Evolutionary conservation across 495 filamentous ascomycete species (phyloP).

Genomic region (Rusavskia elegans): DNA sequence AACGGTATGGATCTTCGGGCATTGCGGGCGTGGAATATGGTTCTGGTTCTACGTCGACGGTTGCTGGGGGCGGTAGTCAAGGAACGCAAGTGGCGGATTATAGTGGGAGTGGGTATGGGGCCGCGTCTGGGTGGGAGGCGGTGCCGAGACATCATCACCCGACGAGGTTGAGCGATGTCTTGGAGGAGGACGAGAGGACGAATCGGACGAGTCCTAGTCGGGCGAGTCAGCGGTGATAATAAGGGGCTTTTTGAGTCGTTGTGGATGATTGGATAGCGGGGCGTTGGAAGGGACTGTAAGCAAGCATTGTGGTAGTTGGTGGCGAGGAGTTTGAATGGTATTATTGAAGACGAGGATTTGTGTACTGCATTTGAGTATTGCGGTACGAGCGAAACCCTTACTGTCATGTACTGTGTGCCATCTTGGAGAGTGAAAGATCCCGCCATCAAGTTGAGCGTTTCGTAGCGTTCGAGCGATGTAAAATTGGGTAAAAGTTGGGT

Average conservation of each 20-base stretch:
- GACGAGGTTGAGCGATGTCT: conserved; percentile 82
- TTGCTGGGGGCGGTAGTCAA: background rate
- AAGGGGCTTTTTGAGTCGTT: background rate
- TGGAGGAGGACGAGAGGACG: conserved; percentile 50
- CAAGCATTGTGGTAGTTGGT: too few species aligned
- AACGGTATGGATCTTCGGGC: conserved; percentile 22
- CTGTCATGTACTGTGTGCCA: too few species aligned
- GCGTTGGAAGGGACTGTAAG: too few species aligned
- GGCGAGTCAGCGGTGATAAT: conserved; percentile 25
- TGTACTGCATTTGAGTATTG: too few species aligned
- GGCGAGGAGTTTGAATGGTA: too few species aligned
- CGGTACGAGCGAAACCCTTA: too few species aligned
- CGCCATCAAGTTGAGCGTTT: too few species aligned
- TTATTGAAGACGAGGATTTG: too few species aligned
- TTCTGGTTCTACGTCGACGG: conserved; percentile 16
- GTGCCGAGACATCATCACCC: conserved; percentile 83
- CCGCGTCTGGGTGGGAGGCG: conserved; percentile 54
- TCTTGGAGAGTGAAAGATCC: too few species aligned
- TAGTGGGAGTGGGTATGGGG: conserved; percentile 48
- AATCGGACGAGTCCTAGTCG: conserved; percentile 40
- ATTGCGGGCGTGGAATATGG: conserved; percentile 13
- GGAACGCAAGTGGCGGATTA: conserved; percentile 27
- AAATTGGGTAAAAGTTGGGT: too few species aligned
- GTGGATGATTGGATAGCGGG: too few species aligned
- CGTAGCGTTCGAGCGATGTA: too few species aligned